Conservation (phyloP, 306 rosid genomes). For the Boehmeria nivea region DNA sequence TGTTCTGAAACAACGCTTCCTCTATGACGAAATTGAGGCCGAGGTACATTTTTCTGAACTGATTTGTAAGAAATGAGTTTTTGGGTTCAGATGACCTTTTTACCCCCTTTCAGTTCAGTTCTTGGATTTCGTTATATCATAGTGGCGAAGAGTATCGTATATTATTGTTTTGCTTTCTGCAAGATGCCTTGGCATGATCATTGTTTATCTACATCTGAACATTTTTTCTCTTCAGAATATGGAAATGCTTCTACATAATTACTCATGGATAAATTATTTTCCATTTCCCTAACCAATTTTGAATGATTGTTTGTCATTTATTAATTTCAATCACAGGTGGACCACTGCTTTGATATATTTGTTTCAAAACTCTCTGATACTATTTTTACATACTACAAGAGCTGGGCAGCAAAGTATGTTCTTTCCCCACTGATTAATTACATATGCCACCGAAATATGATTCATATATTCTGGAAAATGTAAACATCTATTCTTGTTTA, state of each 20-base stretch:
- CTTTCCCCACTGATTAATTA: constrained; percentile 19
- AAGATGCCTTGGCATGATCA: too few relatives aligned
- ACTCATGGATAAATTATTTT: too few relatives aligned
- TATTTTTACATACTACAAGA: constrained; percentile 79
- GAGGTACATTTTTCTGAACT: constrained; percentile 46
- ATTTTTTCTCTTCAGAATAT: too few relatives aligned
- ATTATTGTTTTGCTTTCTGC: too few relatives aligned
- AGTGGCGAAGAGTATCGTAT: too few relatives aligned
- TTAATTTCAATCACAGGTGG: constrained; percentile 48
- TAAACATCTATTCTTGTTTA: constrained; percentile 9
- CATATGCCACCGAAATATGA: constrained; percentile 14
- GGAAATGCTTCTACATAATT: too few relatives aligned
- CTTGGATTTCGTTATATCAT: too few relatives aligned
- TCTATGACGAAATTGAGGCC: constrained; percentile 97
- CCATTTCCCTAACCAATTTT: too few relatives aligned
- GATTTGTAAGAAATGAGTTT: neutral
- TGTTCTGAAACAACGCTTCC: constrained; percentile 84
- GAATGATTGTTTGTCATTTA: neutral
- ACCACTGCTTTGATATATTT: constrained; percentile 90
- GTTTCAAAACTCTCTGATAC: constrained; percentile 74
- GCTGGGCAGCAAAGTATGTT: constrained; percentile 95
- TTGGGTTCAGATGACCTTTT: neutral
- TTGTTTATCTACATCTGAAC: too few relatives aligned
- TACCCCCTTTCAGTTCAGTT: neutral
- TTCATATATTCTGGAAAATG: neutral